phyloP scores from a whole-genome alignment of 2,329 filamentous ascomycete species.

The Xylaria sp. region DNA sequence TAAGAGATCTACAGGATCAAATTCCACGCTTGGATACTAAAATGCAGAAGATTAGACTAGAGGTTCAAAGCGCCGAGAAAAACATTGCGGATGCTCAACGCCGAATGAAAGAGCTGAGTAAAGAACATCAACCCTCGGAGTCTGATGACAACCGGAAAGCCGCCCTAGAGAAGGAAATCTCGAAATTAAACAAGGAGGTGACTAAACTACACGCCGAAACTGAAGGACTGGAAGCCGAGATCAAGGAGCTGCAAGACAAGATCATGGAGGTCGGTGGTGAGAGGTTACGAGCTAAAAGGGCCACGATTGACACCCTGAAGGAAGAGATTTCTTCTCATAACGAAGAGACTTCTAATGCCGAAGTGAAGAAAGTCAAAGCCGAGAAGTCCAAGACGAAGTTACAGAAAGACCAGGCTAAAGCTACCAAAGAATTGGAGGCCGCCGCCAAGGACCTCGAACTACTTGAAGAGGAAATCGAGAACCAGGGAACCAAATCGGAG shows the following conservation, averaged over 20 bases:
- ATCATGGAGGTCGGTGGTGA: constrained; percentile 99
- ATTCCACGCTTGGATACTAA: constrained; percentile 88
- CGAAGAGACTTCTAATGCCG: constrained; percentile 85
- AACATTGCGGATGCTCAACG: constrained; percentile 87
- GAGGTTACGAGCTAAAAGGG: constrained; percentile 87
- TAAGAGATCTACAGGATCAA: constrained; percentile 78
- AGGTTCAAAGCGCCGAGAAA: constrained; percentile 85
- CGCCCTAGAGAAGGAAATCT: constrained; percentile 80
- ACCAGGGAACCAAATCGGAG: constrained; percentile 79
- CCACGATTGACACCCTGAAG: constrained; percentile 89
- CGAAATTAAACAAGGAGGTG: constrained; percentile 79
- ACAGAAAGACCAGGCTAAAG: constrained; percentile 82
- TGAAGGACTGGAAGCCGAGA: constrained; percentile 90
- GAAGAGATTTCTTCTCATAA: constrained; percentile 83
- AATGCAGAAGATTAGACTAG: constrained; percentile 89
- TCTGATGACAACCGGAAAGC: constrained; percentile 80
- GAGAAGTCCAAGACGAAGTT: constrained; percentile 93
- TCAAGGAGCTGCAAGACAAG: constrained; percentile 91
- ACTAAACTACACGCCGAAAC: constrained; percentile 84
- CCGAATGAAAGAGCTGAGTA: constrained; percentile 84
- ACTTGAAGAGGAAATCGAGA: constrained; percentile 80
- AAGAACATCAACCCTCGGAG: constrained; percentile 83
- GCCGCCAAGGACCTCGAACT: constrained; percentile 78
- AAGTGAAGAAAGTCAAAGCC: constrained; percentile 90
- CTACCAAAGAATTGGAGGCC: constrained; percentile 80